A percentile compares a stretch with the other conserved stretches of the same genome.
Evolutionary conservation across 1,284 basidiomycete genomes (phyloP).

Genomic region (Bjerkandera adusta): DNA sequence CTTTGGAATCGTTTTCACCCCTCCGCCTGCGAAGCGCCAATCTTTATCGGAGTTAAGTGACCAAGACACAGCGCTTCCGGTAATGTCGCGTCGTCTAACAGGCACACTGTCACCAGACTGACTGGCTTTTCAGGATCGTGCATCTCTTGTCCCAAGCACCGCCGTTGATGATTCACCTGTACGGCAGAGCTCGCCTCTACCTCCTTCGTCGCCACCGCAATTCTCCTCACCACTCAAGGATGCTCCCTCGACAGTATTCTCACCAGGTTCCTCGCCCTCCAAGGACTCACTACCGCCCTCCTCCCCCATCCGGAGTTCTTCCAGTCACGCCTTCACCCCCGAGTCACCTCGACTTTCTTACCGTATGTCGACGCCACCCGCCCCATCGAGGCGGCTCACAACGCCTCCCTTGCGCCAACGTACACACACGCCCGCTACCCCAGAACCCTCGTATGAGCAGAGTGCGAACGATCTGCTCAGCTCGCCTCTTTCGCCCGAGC

Average conservation of each 20-base stretch:
- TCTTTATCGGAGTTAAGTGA: too few relatives aligned
- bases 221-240: too few relatives aligned
- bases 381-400: not conserved
- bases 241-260: too few relatives aligned
- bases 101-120: too few relatives aligned
- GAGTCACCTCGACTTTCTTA: not conserved
- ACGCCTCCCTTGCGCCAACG: not conserved
- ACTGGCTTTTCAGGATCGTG: not conserved
- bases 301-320: not conserved
- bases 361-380: not conserved
- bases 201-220: too few relatives aligned
- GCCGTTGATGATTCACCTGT: not conserved
- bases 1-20: not conserved
- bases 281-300: not conserved
- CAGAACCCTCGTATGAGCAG: not conserved
- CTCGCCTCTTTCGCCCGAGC: not conserved
- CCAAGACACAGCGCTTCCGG: too few relatives aligned
- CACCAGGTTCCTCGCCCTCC: not conserved
- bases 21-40: too few relatives aligned
- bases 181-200: not conserved
- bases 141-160: not conserved
- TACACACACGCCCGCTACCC: not conserved
- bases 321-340: not conserved
- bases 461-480: constrained; percentile 6
- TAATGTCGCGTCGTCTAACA: too few relatives aligned